Base-by-base conservation (phyloP, 371 early-diverging fungal genomes). In the Apophysomyces sp. region DNA sequence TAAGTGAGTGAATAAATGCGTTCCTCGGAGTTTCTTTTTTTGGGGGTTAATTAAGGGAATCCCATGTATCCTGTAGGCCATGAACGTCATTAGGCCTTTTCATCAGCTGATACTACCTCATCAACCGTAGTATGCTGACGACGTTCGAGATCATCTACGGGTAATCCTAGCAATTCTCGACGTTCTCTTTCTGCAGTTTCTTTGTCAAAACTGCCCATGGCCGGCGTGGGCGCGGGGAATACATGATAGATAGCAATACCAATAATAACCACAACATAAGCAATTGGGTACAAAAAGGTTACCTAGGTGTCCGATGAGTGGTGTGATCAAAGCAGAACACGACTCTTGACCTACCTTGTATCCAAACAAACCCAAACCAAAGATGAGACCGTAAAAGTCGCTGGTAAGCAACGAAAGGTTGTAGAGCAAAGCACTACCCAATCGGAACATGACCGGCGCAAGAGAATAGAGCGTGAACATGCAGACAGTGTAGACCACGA, bases 331-430 rank as follows among this genome's bases (percentile, higher is more conserved):
- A n/a, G 12, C 37, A n/a, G 2, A 3, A 2, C 2, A 37, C 21
- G 7, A 8, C 6, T 44, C 49, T 16, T 6, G n/a, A 7, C 71
- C 63, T 73, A 82, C 83, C 59, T 62, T 65, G 63, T 81, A 71
- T 27, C 82, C 71, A 67, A 90, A 90, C 57, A 91, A 73, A 64
- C 83, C 77, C 39, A 89, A 60, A 26, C 90, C 87, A 71, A 92
- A 83, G 57, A 90, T 72, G 52, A 91, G 76, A 4, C 87, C 85
- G 64, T 89, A 92, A 57, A 92, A 89, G 65, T 92, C 92, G 60
- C 88, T 86, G 13, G 92, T 90, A 69, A 92, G 69, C 34, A 92
- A 65, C 31, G 90, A 89, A 57, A 92, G 65, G 65, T 92, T 92
- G 74, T 88, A 92, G 59, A 90, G 83, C 18, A 90, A 82, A 1